These are phyloP conservation scores for Cordia subcordata DNA, from an alignment of 257 asterid species.

Conservation along the genomic window DNA sequence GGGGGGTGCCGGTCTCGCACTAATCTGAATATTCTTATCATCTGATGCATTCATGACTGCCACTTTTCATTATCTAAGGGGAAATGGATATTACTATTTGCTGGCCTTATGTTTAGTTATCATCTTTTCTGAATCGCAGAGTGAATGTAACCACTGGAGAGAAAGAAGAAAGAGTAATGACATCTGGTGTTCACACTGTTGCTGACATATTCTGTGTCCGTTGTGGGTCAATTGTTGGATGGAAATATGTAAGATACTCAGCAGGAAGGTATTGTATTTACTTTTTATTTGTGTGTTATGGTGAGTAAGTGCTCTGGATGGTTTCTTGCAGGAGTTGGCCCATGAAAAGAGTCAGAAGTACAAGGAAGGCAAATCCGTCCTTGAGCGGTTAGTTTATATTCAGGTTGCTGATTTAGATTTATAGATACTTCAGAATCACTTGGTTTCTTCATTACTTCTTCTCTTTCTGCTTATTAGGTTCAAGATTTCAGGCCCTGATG, in stretches of 20 bases:
- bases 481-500: conserved; percentile 77
- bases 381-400: conserved; percentile 63
- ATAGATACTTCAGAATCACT: too few relatives aligned
- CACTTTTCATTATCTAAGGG: too few relatives aligned
- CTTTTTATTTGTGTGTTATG: too few relatives aligned
- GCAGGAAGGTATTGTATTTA: conserved; percentile 1
- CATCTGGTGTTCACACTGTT: conserved; percentile 61
- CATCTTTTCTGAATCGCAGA: conserved; percentile 28
- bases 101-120: background rate
- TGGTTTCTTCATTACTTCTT: too few relatives aligned
- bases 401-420: too few relatives aligned
- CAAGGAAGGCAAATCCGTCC: conserved; percentile 96
- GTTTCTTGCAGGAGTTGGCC: conserved; percentile 44
- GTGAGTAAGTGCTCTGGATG: background rate
- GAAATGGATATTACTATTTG: too few relatives aligned
- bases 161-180: conserved; percentile 70
- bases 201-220: conserved; percentile 69
- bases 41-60: too few relatives aligned
- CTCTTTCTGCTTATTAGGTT: conserved; percentile 35
- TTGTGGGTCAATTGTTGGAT: conserved; percentile 66
- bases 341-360: conserved; percentile 80
- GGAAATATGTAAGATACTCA: conserved; percentile 57
- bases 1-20: too few relatives aligned
- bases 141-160: conserved; percentile 53
- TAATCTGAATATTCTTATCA: too few relatives aligned